phyloP scores from a whole-genome alignment of 768 basidiomycete genomes.

The Phylloporus sp. region DNA sequence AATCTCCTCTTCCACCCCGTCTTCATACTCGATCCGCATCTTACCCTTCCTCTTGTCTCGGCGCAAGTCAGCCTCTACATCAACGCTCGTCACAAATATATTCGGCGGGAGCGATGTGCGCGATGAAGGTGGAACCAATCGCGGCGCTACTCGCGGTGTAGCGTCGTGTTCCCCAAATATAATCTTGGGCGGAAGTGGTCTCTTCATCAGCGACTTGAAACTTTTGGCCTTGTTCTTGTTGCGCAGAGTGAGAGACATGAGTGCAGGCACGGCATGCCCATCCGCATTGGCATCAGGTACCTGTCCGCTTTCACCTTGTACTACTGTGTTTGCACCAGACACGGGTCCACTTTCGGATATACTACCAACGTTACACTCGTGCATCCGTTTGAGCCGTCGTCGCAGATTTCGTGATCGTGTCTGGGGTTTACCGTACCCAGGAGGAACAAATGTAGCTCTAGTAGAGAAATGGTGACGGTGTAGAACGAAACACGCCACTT shows the following conservation, averaged over 20 bases:
- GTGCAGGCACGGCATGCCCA: conserved; percentile 2
- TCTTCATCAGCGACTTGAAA: conserved; percentile 51
- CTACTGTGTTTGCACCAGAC: conserved; percentile 42
- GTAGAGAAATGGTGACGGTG: background rate
- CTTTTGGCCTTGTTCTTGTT: conserved; percentile 77
- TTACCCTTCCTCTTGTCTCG: conserved; percentile 36
- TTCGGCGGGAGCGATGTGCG: conserved; percentile 53
- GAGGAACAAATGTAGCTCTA: conserved; percentile 39
- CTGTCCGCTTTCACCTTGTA: background rate
- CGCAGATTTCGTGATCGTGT: conserved; percentile 60
- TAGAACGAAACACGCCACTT: background rate
- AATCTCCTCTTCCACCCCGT: conserved; percentile 7
- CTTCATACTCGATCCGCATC: conserved; percentile 34
- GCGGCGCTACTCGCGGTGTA: conserved; percentile 20
- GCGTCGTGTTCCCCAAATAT: conserved; percentile 38
- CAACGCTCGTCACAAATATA: conserved; percentile 68
- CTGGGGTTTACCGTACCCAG: conserved; percentile 54
- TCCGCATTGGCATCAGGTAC: conserved; percentile 17
- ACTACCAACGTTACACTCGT: conserved; percentile 8
- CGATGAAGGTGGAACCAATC: conserved; percentile 62
- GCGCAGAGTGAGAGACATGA: conserved; percentile 48
- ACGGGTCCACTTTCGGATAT: conserved; percentile 21
- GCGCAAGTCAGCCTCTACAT: conserved; percentile 51
- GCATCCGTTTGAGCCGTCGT: conserved; percentile 38
- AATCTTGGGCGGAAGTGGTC: conserved; percentile 47